Evolutionary conservation across 106 monocot species (phyloP), one percentile per base, ranked within the genome.

Genomic region (Dendrobium chrysotoxum): DNA sequence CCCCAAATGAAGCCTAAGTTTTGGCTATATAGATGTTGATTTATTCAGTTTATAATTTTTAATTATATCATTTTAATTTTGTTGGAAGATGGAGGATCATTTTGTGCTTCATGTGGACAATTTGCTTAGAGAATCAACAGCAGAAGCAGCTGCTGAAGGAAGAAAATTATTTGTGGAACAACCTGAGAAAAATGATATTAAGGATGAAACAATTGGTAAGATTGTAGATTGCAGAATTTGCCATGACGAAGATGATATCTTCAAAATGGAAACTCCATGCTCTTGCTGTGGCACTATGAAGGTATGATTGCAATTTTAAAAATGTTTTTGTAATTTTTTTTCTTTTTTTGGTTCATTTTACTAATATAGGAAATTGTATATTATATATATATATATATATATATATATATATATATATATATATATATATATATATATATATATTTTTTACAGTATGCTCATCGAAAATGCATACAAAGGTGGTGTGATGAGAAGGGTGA

Each of bases 401-500:
- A n/a, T n/a, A n/a, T n/a, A n/a, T n/a, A n/a, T n/a, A n/a, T n/a
- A n/a, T n/a, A n/a, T n/a, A n/a, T n/a, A n/a, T n/a, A n/a, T n/a
- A n/a, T n/a, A n/a, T n/a, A n/a, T n/a, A n/a, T n/a, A n/a, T n/a
- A n/a, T n/a, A n/a, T n/a, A n/a, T n/a, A n/a, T n/a, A n/a, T n/a
- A n/a, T n/a, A n/a, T n/a, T 9, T 65, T 6, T 81, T 84, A 35
- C 84, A 95, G 95, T 92, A 89, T 79, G 95, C 92, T 82, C 95
- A 95, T 55, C 88, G 90, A 4, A 92, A 88, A 84, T 95, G 95
- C 86, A 87, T 95, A 47, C 95, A 92, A 64, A 72, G 83, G 41
- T 95, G 95, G 95, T 95, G 95, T 75, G 86, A 92, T 75, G 92
- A 90, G 86, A 95, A 92, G 70, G 95, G 95, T 28, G 87, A 92